phyloP scores from a whole-genome alignment of 257 asterid species.

The Nyctanthes arbortristis region DNA sequence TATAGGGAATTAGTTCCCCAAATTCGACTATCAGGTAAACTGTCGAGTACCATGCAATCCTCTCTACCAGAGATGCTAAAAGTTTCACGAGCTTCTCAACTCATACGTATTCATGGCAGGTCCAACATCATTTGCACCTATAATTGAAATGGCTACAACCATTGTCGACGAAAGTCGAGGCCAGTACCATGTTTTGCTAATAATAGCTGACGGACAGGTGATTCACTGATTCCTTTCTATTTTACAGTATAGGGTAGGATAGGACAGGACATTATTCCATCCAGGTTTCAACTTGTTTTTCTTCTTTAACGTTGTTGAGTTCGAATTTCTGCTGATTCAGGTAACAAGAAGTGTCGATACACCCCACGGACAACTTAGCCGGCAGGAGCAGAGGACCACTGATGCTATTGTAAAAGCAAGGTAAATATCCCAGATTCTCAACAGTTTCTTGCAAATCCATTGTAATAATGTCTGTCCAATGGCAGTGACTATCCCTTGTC shows the following conservation, averaged over 20 bases:
- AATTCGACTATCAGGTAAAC: slow-evolving; percentile 40
- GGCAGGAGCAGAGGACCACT: slow-evolving; percentile 59
- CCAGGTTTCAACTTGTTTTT: neutral
- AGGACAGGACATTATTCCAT: neutral
- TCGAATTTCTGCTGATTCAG: slow-evolving; percentile 20
- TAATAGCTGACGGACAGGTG: slow-evolving; percentile 64
- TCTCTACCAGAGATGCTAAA: neutral
- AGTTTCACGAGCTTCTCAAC: neutral
- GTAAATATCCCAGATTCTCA: slow-evolving; percentile 22
- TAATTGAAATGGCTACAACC: slow-evolving; percentile 52
- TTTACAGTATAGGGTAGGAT: no score
- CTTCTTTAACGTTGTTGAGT: neutral
- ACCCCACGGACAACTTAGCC: slow-evolving; percentile 46
- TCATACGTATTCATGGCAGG: slow-evolving; percentile 20
- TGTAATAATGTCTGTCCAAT: slow-evolving; percentile 22
- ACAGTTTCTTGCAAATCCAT: neutral
- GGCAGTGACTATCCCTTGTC: slow-evolving; percentile 42
- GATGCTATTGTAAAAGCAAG: slow-evolving; percentile 73
- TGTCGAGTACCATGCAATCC: neutral
- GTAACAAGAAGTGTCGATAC: slow-evolving; percentile 67
- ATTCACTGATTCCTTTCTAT: neutral
- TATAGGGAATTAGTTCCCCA: slow-evolving; percentile 45
- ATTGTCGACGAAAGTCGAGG: slow-evolving; percentile 54
- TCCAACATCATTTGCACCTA: slow-evolving; percentile 57
- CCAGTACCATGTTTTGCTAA: slow-evolving; percentile 59